Base-by-base conservation (phyloP, 2,329 filamentous ascomycete species). In the Gnomoniopsis smithogilvyi region DNA sequence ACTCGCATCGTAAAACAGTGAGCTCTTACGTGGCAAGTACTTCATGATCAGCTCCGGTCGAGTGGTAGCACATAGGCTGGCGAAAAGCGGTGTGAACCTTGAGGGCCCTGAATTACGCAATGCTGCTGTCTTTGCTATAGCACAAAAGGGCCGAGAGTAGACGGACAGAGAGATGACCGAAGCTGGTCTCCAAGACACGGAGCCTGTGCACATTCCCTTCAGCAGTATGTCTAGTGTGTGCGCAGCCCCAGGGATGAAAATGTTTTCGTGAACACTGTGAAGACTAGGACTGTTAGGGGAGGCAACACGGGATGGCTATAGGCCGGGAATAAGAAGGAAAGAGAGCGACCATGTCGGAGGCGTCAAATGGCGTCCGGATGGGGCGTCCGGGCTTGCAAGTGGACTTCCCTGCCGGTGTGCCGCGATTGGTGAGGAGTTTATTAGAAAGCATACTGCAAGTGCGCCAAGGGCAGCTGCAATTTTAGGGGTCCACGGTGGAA, bases 61-160 rank as follows among this genome's bases (percentile, higher is more conserved):
- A n/a, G n/a, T 24, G 33, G 11, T 33, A 33, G 33, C 30, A 51
- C 49, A 41, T 41, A 30, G 36, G 17, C 33, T 36, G 33, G 30
- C 49, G 49, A 51, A 51, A 22, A 36, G 49, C 49, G 49, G 49
- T 51, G 49, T 51, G 49, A 30, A 22, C 22, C 38, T n/a, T 38
- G 12, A 26, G 47, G 36, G 41, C 8, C 48, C 2, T 2, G 45
- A n/a, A 54, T 48, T 54, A 43, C 52, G 52, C 43, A 54, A 48
- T 54, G 41, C 33, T 38, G 30, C n/a, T 54, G 19, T n/a, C 33
- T 12, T 30, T 19, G 41, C n/a, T 48, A 24, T n/a, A 7, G 21
- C 38, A 30, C n/a, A 38, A 38, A 48, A 26, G 26, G 12, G 45
- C 26, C n/a, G 45, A 22, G 26, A 15, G 26, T 34, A 30, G 45